Base-by-base conservation (phyloP, 1,284 basidiomycete species). In the Paramarasmius palmivorus region DNA sequence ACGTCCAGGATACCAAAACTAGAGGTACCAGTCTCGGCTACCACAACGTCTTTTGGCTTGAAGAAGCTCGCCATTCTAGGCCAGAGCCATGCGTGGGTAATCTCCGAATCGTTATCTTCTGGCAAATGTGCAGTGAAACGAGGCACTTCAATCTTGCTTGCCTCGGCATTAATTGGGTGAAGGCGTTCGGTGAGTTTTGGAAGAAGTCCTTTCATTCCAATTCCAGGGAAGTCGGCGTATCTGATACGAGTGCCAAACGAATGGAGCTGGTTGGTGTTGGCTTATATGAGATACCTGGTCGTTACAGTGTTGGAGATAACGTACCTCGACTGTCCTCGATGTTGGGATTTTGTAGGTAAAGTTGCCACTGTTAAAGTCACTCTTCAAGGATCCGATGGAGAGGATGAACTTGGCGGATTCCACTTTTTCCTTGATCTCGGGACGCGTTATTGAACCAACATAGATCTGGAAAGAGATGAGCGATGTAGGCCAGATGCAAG, bases 291-390 rank as follows among this genome's bases (percentile, higher is more conserved):
- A 2, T 39, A 19, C 17, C 17, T 17, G n/a, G 19, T 22, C 12
- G 12, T 38, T 63, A 17, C 54, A 48, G 49, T 54, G 59, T 49
- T 32, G 60, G 4, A 53, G 3, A 47, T 32, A 35, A 52, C 62
- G 35, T 58, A 88, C 87, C 73, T 91, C 88, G 54, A 91, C 75
- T 8, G 81, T 82, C 34, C 78, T 77, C 29, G 68, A 73, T 10
- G 68, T 77, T 52, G 87, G 86, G 66, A 88, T 83, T 50, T 78
- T 81, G 62, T 89, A 90, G 0, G 88, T 88, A 67, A 90, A 93
- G 69, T 88, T 87, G 42, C 90, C 93, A 15, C 89, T 90, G 68
- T 98, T 98, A 78, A 95, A 97, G 68, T 98, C 96, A 55, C 82
- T 87, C 72, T 86, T 86, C 47, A 97, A 73, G 1, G 78, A 74